Evolutionary conservation across 345 rosid genomes (phyloP).

Genomic region (Adansonia digitata): DNA sequence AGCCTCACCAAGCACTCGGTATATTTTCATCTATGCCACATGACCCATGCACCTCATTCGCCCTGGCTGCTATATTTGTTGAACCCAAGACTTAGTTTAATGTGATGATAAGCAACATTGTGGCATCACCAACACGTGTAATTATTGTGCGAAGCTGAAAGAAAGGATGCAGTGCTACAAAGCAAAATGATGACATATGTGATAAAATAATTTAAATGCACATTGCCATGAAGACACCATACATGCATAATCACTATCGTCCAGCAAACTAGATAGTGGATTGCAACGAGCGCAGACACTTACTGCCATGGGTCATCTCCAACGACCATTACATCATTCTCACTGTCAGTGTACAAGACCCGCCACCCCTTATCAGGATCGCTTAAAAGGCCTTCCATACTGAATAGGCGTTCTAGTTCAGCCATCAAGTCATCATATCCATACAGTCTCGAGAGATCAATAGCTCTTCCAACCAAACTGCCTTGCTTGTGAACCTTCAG

Average conservation of each 20-base stretch:
- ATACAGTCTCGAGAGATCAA: conserved; percentile 69
- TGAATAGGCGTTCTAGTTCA: conserved; percentile 71
- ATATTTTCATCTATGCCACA: background rate
- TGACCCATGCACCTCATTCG: background rate
- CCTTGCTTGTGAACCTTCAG: conserved; percentile 96
- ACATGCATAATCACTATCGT: background rate
- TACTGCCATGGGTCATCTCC: conserved; percentile 98
- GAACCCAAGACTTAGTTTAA: background rate
- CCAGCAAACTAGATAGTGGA: background rate
- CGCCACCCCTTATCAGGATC: conserved; percentile 83
- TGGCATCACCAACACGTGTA: background rate
- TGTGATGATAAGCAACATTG: background rate
- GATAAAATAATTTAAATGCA: background rate
- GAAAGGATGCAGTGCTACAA: conserved; percentile 2
- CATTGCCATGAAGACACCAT: background rate
- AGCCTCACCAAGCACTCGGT: too few relatives aligned
- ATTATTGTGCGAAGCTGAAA: background rate
- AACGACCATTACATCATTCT: conserved; percentile 87
- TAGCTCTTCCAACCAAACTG: conserved; percentile 84
- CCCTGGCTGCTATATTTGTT: background rate
- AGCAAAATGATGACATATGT: background rate
- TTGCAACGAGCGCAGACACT: conserved; percentile 27
- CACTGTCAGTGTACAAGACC: conserved; percentile 81
- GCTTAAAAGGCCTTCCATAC: conserved; percentile 78
- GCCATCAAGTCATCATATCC: conserved; percentile 63